Conservation (phyloP, 768 basidiomycete species). For the Tephrocybe sp. region DNA sequence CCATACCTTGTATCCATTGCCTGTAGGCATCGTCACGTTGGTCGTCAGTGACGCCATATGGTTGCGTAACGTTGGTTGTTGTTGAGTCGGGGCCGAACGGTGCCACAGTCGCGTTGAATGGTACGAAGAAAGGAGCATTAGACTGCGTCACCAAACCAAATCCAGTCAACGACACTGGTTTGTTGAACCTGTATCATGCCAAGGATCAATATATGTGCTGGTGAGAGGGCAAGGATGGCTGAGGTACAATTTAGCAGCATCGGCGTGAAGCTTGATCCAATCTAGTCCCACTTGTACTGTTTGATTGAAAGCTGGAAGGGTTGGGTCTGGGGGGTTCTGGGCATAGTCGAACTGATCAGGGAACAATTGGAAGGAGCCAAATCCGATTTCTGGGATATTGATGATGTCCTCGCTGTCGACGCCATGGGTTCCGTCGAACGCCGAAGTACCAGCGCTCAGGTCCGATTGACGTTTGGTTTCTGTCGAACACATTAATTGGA, state of each 20-base stretch:
- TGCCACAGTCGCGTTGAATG: slow-evolving; percentile 53
- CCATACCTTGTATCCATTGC: slow-evolving; percentile 47
- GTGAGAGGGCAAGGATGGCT: too few relatives aligned
- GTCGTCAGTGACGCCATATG: slow-evolving; percentile 50
- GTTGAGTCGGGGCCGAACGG: slow-evolving; percentile 34
- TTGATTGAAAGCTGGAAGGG: slow-evolving; percentile 49
- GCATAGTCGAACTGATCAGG: slow-evolving; percentile 61
- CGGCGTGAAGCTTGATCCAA: slow-evolving; percentile 55
- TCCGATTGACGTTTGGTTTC: slow-evolving; percentile 48
- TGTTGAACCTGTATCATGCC: slow-evolving; percentile 39
- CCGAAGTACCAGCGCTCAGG: slow-evolving; percentile 38
- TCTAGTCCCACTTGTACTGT: slow-evolving; percentile 46
- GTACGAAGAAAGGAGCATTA: slow-evolving; percentile 53
- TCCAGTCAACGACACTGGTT: slow-evolving; percentile 50
- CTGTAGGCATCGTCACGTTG: slow-evolving; percentile 53
- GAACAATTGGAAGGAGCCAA: slow-evolving; percentile 62
- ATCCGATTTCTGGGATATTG: slow-evolving; percentile 54
- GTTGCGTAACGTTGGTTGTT: slow-evolving; percentile 16
- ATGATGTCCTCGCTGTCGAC: slow-evolving; percentile 67
- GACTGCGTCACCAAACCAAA: slow-evolving; percentile 63
- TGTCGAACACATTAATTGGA: slow-evolving; percentile 18
- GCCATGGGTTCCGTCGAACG: slow-evolving; percentile 61
- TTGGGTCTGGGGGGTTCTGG: slow-evolving; percentile 40
- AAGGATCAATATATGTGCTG: too few relatives aligned
- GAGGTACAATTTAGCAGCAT: slow-evolving; percentile 44